These are phyloP conservation scores for Hondaea fermentalgiana DNA, from an alignment of 108 stramenopile species.

Conservation along the genomic window DNA sequence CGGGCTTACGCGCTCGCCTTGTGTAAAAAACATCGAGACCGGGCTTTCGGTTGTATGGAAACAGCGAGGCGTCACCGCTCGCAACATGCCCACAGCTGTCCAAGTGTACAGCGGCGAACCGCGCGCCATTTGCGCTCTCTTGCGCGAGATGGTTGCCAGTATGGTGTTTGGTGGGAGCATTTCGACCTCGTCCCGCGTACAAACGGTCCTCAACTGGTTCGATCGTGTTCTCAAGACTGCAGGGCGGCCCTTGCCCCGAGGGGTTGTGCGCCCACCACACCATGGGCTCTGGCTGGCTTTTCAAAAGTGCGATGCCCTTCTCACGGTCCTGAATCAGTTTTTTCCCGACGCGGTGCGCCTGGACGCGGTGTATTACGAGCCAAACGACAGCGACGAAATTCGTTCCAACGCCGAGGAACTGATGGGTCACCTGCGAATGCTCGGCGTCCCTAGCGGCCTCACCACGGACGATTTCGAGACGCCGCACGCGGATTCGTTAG, in stretches of 20 bases:
- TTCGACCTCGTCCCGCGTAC: background rate
- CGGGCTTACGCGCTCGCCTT: background rate
- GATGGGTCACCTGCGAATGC: background rate
- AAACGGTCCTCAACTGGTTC: conserved; percentile 2
- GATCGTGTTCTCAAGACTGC: background rate
- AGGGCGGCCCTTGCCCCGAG: background rate
- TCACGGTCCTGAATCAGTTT: background rate
- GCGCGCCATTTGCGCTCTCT: background rate
- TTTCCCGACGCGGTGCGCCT: background rate
- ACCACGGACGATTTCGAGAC: background rate
- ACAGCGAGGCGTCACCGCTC: background rate
- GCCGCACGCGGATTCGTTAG: background rate
- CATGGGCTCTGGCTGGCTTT: background rate
- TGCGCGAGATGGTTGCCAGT: background rate
- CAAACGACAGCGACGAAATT: background rate
- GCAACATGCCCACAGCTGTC: background rate
- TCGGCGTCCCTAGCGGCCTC: background rate
- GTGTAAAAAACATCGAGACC: background rate
- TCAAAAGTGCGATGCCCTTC: background rate
- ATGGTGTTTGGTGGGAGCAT: background rate
- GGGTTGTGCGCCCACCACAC: background rate
- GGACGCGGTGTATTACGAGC: background rate
- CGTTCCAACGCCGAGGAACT: background rate
- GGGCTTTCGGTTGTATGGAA: background rate
- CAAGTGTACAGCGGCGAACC: background rate